Evolutionary conservation across 1,139 yeast species (phyloP).

Genomic region (Candida dubliniensis): DNA sequence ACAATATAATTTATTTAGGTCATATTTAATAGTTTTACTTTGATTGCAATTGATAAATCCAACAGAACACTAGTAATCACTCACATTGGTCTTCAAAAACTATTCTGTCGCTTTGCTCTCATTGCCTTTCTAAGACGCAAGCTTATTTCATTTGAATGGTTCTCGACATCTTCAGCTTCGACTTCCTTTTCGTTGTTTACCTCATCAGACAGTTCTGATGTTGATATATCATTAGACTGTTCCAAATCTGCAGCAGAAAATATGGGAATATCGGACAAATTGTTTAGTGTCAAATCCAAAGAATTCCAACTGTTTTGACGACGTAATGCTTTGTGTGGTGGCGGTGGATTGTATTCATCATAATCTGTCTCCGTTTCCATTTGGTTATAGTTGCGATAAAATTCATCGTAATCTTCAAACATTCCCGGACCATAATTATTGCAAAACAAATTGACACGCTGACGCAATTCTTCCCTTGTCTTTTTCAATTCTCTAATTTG

Average conservation of each 20-base stretch:
- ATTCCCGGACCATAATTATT: conserved; percentile 74
- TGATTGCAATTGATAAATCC: too few relatives aligned
- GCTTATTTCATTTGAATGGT: conserved; percentile 1
- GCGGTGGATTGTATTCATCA: conserved; percentile 1
- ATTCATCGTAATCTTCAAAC: conserved; percentile 60
- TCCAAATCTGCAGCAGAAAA: conserved; percentile 28
- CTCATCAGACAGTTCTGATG: conserved; percentile 8
- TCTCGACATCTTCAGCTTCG: conserved; percentile 3
- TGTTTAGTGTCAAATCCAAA: conserved; percentile 16
- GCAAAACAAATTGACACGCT: conserved; percentile 64
- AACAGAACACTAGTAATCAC: too few relatives aligned
- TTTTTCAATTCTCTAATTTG: conserved; percentile 54
- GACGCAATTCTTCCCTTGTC: conserved; percentile 54
- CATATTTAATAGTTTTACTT: too few relatives aligned
- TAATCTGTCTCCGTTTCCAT: conserved; percentile 10
- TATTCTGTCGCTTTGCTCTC: conserved; percentile 8
- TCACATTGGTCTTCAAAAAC: too few relatives aligned
- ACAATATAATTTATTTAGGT: too few relatives aligned
- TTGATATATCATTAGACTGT: conserved; percentile 9
- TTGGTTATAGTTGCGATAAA: conserved; percentile 31
- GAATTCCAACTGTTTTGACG: conserved; percentile 13
- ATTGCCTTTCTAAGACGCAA: conserved; percentile 11
- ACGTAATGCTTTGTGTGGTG: conserved; percentile 3
- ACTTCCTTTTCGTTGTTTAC: conserved; percentile 8
- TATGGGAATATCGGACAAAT: conserved; percentile 35